Percentiles rank a stretch among this genome's conserved stretches.
phyloP scores from a whole-genome alignment of 2,329 filamentous ascomycete species.

The Pseudogymnoascus sp. region DNA sequence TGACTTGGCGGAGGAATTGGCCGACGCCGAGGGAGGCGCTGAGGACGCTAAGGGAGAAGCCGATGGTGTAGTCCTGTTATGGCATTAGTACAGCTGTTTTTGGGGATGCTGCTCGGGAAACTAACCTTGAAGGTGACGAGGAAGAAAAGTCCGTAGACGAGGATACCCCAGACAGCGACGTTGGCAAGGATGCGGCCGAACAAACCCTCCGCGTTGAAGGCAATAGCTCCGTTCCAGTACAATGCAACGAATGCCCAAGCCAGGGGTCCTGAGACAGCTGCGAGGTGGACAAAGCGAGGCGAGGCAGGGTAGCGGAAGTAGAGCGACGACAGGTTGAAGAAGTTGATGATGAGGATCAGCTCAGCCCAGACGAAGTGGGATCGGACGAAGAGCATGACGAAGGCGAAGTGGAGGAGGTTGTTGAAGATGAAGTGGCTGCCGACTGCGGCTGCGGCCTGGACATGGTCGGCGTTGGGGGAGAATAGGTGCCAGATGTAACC shows the following conservation, averaged over 20 bases:
- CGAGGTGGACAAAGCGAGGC: slow-evolving; percentile 66
- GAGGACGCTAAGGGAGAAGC: slow-evolving; percentile 68
- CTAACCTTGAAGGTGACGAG: slow-evolving; percentile 61
- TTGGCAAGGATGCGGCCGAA: slow-evolving; percentile 76
- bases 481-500: slow-evolving; percentile 73
- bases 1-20: slow-evolving; percentile 63
- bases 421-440: slow-evolving; percentile 78
- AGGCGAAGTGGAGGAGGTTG: slow-evolving; percentile 75
- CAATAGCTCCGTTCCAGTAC: slow-evolving; percentile 83
- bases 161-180: slow-evolving; percentile 77
- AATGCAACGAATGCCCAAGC: slow-evolving; percentile 81
- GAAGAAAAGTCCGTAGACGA: slow-evolving; percentile 71
- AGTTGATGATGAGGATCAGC: slow-evolving; percentile 69
- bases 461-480: slow-evolving; percentile 52
- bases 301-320: slow-evolving; percentile 74
- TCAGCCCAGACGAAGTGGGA: slow-evolving; percentile 68
- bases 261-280: slow-evolving; percentile 68
- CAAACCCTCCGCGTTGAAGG: slow-evolving; percentile 59
- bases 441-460: slow-evolving; percentile 65
- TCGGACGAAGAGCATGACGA: slow-evolving; percentile 75
- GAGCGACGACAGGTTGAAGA: slow-evolving; percentile 67
- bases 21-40: slow-evolving; percentile 67
- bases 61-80: slow-evolving; percentile 59
- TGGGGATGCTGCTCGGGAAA: slow-evolving; percentile 2
- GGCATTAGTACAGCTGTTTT: neutral